These are phyloP conservation scores for Penicillium sp. DNA, from an alignment of 2,329 filamentous ascomycete genomes.

Conservation along the genomic window DNA sequence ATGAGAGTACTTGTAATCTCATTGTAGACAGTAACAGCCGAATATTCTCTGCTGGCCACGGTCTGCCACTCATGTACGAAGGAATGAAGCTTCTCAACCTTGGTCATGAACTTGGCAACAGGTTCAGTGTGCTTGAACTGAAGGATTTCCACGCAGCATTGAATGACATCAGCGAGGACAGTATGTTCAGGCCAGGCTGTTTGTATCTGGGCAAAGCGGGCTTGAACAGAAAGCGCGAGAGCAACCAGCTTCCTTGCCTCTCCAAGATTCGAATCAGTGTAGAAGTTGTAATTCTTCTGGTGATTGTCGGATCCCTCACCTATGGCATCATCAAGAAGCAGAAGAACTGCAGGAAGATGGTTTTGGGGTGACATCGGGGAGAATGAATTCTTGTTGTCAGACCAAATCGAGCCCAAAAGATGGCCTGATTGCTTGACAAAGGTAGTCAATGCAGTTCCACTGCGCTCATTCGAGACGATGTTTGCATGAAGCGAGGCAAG, in stretches of 20 bases:
- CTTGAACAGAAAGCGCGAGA: constrained; percentile 66
- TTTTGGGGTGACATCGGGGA: constrained; percentile 41
- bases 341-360: constrained; percentile 64
- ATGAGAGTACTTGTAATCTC: constrained; percentile 77
- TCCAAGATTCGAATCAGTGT: constrained; percentile 71
- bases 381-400: constrained; percentile 19
- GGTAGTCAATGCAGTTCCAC: constrained; percentile 27
- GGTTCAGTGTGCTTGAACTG: constrained; percentile 76
- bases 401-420: constrained; percentile 35
- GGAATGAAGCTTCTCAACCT: constrained; percentile 80
- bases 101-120: constrained; percentile 78
- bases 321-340: constrained; percentile 63
- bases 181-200: constrained; percentile 68
- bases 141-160: constrained; percentile 70
- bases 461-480: constrained; percentile 36
- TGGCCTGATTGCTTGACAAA: constrained; percentile 35
- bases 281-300: constrained; percentile 73
- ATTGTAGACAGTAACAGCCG: constrained; percentile 68
- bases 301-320: constrained; percentile 46
- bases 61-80: constrained; percentile 93
- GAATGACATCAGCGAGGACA: constrained; percentile 74
- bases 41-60: constrained; percentile 79
- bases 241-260: constrained; percentile 72
- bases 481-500: constrained; percentile 59
- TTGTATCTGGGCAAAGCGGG: constrained; percentile 68